Base-by-base conservation (phyloP, 2,329 filamentous ascomycete species). In the Blastomyces silverae region DNA sequence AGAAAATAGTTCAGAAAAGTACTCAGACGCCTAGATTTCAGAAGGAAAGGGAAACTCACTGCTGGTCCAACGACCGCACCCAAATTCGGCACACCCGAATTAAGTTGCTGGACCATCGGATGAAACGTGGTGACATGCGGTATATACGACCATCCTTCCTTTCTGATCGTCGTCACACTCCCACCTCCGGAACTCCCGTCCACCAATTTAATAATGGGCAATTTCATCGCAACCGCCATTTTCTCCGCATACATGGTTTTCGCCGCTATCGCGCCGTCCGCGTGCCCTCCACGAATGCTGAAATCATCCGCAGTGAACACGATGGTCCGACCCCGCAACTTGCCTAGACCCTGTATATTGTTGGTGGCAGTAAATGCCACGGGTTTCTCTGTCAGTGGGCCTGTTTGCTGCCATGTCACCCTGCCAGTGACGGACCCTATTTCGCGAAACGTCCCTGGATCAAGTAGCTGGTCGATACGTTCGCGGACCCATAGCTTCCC, bases 401-500 rank as follows among this genome's bases (percentile, higher is more conserved):
- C 72, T 0, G 71, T 74, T 61, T 81, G 79, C 67, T 79, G 81
- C 85, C 86, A 88, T 57, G 75, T 78, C 11, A 86, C 84, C 0
- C 81, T 83, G 4, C 86, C 86, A 1, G 83, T 83, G 0, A 86
- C 79, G 55, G 82, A 85, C 0, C 86, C 86, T 7, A 88, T 80
- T 73, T 88, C 85, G 22, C 79, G 77, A 67, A 87, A 87, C 31
- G 78, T 82, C 2, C 78, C 81, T 1, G 75, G 69, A 65, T 88
- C 85, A 13, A 88, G 77, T n/a, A 88, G 76, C 42, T 81, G 76
- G 5, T 83, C 78, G 22, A 88, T 82, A 2, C 85, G 78, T 69
- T 88, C 85, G 28, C 85, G 81, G 0, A 87, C 85, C 85, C 85
- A 87, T 22, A 88, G 78, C 72, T 88, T 88, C 1, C 86, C 86